Base-by-base conservation (phyloP, 106 monocot species). In the Apostasia shenzhenica region DNA sequence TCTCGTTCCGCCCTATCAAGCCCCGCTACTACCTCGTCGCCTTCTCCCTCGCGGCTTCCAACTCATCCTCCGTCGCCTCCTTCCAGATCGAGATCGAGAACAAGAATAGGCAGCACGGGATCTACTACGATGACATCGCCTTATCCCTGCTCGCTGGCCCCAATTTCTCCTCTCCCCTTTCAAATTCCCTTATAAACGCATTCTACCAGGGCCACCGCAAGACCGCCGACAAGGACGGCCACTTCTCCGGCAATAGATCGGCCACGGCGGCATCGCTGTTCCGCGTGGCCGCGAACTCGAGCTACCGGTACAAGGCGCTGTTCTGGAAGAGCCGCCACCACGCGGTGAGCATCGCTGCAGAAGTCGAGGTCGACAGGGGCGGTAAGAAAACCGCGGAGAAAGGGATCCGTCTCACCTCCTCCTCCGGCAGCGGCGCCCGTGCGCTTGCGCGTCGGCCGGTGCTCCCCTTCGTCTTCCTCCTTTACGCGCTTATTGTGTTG, bases 11-110 rank as follows among this genome's bases (percentile, higher is more conserved):
- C 14, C 70, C 70, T 38, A 48, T 66, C 56, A 38, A 12, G 3
- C 77, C 77, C 45, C 70, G 66, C 45, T 78, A 49, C 72, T 78
- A 72, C 71, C n/a, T 78, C 65, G 48, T 48, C 63, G 3, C 67
- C 48, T 72, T 78, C 77, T 56, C 37, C 13, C 57, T 72, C 42
- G 5, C 57, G 13, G 41, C 71, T 11, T 9, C 61, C 59, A 70
- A 53, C 71, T 51, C 44, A 37, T 14, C 51, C 3, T 38, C 59
- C 59, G 7, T 41, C 75, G 60, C 57, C 42, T 14, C 57, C 41
- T 66, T 72, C 66, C 45, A n/a, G 48, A 26, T 78, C 54, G 41
- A 62, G 3, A 56, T 71, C 72, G 56, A 57, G 58, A 78, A 78
- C 66, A 71, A 66, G 53, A 71, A 71, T 66, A 44, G 55, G 3